Conservation (phyloP, 805 yeast genomes). For the Kuraishia capsulata region DNA sequence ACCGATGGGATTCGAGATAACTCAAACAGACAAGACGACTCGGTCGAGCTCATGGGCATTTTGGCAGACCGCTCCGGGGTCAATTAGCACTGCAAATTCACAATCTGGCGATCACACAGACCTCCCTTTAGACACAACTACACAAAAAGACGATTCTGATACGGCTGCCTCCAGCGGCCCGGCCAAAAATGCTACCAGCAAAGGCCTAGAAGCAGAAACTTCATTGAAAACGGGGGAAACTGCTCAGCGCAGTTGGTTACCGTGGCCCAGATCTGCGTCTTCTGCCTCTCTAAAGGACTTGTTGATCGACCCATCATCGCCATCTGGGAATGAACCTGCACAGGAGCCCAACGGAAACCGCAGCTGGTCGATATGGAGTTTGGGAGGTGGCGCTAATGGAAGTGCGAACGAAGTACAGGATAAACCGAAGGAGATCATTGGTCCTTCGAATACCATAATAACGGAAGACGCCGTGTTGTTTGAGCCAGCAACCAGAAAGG, state of each 20-base stretch:
- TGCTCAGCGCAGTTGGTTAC: background rate
- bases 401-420: background rate
- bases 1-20: no score
- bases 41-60: conserved; percentile 5
- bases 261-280: background rate
- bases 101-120: no score
- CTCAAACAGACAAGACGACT: background rate
- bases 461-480: conserved; percentile 14
- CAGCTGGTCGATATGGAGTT: background rate
- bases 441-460: background rate
- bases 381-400: background rate
- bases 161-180: no score
- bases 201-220: no score
- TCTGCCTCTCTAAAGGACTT: background rate
- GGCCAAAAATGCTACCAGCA: no score
- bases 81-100: background rate
- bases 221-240: background rate
- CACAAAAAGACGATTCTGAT: no score
- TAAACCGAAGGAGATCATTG: background rate
- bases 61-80: background rate
- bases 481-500: conserved; percentile 9
- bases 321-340: no score
- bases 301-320: background rate
- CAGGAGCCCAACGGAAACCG: no score
- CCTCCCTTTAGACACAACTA: no score